Evolutionary conservation across 1,139 yeast species (phyloP), one percentile per base, ranked within the genome.

Genomic region (Hansenula sp.): DNA sequence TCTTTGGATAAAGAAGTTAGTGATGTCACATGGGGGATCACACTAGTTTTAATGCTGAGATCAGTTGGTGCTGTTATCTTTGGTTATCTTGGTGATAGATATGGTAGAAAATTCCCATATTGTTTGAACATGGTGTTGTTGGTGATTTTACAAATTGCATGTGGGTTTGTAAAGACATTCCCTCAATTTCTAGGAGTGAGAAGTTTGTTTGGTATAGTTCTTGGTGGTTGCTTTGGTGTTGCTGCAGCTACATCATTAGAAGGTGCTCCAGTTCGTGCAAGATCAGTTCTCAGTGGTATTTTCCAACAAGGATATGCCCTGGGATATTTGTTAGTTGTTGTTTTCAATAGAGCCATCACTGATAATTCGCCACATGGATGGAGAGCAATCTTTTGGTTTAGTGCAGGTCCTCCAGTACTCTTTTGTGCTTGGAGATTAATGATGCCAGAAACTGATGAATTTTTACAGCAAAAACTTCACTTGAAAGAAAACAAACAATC

Each of bases 311-410:
- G 90, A 46, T 84, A 84, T 54, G 84, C 89, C 2, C 74, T 83
- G 49, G 93, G 93, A 7, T 76, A 83, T 56, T 66, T 84, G 41
- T 60, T 83, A 33, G 86, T 81, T 4, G 86, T 81, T 36, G 68
- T 81, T 35, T 82, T 84, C 63, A 76, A 74, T 50, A 72, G 89
- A 50, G 86, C 84, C 1, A 69, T 82, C 5, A 72, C 72, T 3
- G 76, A 74, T 51, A 74, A 72, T 45, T 65, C 80, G 10, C 47
- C 65, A 2, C 75, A 78, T 53, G 74, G 77, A 1, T 87, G 96
- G 96, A 74, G 94, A 59, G 76, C 89, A 1, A 70, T 86, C 51
- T 84, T 81, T 63, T 86, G 94, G 90, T 84, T 88, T 57, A 79
- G 86, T 42, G 81, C 93, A 24, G 86, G 91, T 24, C 76, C 83